Evolutionary conservation across 1,284 basidiomycete genomes (phyloP).

Genomic region (Pholiota adiposa): DNA sequence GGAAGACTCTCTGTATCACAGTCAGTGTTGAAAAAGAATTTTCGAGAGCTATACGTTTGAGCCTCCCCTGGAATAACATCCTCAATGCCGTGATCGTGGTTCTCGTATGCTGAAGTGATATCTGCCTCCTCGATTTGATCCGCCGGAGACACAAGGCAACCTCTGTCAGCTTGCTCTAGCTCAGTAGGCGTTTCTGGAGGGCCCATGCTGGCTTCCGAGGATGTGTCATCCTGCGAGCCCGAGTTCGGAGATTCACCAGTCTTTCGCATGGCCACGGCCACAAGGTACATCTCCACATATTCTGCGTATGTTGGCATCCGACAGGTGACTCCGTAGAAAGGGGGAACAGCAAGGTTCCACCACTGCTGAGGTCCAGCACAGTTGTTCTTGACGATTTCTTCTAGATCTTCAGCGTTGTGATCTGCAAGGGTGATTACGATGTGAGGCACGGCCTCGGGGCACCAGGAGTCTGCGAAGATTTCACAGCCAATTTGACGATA

Average conservation of each 20-base stretch:
- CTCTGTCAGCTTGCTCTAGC: slow-evolving; percentile 15
- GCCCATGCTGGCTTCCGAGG: slow-evolving; percentile 26
- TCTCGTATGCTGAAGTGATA: not conserved
- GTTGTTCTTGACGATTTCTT: slow-evolving; percentile 37
- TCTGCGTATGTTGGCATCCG: slow-evolving; percentile 24
- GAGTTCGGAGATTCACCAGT: not conserved
- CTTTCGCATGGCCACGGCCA: not conserved
- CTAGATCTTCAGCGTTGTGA: too few species aligned
- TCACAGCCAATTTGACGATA: slow-evolving; percentile 35
- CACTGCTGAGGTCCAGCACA: slow-evolving; percentile 35
- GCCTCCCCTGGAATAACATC: not conserved
- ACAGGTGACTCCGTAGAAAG: slow-evolving; percentile 23
- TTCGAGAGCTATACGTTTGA: not conserved
- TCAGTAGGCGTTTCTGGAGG: slow-evolving; percentile 25
- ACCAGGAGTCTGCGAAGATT: slow-evolving; percentile 37
- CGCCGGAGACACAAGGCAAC: slow-evolving; percentile 12
- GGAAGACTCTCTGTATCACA: slow-evolving; percentile 34
- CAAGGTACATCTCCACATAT: slow-evolving; percentile 9
- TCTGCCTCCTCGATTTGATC: slow-evolving; percentile 2
- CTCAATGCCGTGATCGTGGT: not conserved
- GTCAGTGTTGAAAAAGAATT: slow-evolving; percentile 32
- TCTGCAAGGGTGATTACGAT: slow-evolving; percentile 53
- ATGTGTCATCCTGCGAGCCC: slow-evolving; percentile 44
- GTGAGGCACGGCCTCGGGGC: slow-evolving; percentile 42
- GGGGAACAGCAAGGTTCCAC: slow-evolving; percentile 25